These are phyloP conservation scores for Cardiospermum halicacabum DNA, from an alignment of 345 rosid species.

Conservation along the genomic window DNA sequence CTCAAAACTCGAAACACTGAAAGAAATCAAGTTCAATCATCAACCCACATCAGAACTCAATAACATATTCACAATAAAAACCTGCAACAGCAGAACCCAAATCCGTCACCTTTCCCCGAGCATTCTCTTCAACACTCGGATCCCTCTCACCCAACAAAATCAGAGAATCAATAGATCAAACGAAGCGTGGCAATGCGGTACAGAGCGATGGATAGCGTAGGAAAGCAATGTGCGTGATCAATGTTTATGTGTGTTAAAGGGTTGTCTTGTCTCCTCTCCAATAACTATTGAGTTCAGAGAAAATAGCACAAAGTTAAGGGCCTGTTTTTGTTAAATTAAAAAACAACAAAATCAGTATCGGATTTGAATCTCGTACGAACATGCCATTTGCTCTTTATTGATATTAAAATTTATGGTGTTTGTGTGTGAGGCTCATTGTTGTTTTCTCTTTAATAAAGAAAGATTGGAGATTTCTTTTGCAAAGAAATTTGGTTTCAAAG, in stretches of 20 bases:
- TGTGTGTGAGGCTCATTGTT: too few relatives aligned
- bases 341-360: not conserved
- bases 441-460: not conserved
- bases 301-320: slow-evolving; percentile 1
- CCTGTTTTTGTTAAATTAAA: not conserved
- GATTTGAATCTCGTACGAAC: not conserved
- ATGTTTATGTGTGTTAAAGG: too few relatives aligned
- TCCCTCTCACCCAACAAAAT: not conserved
- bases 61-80: not conserved
- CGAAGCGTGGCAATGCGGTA: not conserved
- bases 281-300: not conserved
- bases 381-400: not conserved
- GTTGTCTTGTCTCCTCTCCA: too few relatives aligned
- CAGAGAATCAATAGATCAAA: not conserved
- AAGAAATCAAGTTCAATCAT: slow-evolving; percentile 13
- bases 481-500: not conserved
- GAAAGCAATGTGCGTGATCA: not conserved
- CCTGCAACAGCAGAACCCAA: slow-evolving; percentile 17
- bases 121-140: slow-evolving; percentile 17
- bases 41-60: slow-evolving; percentile 15
- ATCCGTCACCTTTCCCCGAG: slow-evolving; percentile 18
- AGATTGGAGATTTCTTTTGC: not conserved
- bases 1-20: slow-evolving; percentile 14
- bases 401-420: too few relatives aligned
- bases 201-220: not conserved